Evolutionary conservation across 306 rosid genomes (phyloP).

Genomic region (Acacia crassicarpa): DNA sequence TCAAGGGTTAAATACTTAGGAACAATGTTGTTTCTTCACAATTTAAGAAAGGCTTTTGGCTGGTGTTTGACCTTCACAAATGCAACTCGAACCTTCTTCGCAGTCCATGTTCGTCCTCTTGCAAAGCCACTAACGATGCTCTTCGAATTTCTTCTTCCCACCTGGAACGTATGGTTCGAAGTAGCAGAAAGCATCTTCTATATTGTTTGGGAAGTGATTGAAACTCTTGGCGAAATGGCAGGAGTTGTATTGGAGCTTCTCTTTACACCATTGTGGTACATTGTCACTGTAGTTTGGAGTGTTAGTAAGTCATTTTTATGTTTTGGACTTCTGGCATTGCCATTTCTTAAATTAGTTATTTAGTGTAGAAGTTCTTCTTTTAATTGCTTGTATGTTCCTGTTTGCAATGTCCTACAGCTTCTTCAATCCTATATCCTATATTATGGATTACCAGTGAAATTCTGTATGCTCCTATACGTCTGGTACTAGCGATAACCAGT

Average conservation of each 20-base stretch:
- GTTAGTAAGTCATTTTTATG: conserved; percentile 60
- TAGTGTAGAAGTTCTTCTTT: background rate
- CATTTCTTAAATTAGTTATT: conserved; percentile 1
- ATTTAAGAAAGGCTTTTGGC: conserved; percentile 75
- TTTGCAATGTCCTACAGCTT: conserved; percentile 56
- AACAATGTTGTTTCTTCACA: conserved; percentile 92
- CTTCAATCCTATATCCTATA: conserved; percentile 59
- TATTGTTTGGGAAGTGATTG: conserved; percentile 55
- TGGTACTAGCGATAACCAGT: conserved; percentile 48
- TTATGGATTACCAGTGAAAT: conserved; percentile 68
- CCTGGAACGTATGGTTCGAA: conserved; percentile 46
- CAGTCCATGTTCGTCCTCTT: conserved; percentile 74
- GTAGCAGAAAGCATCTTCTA: conserved; percentile 56
- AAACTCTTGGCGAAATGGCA: conserved; percentile 47
- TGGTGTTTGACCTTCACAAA: conserved; percentile 73
- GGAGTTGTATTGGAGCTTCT: conserved; percentile 63
- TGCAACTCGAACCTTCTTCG: conserved; percentile 58
- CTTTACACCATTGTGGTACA: conserved; percentile 67
- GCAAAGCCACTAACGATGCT: conserved; percentile 51
- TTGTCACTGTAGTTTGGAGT: conserved; percentile 52
- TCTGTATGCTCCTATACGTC: conserved; percentile 72
- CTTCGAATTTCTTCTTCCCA: conserved; percentile 72
- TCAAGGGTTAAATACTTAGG: conserved; percentile 92
- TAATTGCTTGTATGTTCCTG: conserved; percentile 21
- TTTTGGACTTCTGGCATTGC: conserved; percentile 21